A percentile compares a stretch with the other conserved stretches of the same genome.
Conservation (phyloP, 1,284 basidiomycete genomes). For the Cryptococcus maquisensis region DNA sequence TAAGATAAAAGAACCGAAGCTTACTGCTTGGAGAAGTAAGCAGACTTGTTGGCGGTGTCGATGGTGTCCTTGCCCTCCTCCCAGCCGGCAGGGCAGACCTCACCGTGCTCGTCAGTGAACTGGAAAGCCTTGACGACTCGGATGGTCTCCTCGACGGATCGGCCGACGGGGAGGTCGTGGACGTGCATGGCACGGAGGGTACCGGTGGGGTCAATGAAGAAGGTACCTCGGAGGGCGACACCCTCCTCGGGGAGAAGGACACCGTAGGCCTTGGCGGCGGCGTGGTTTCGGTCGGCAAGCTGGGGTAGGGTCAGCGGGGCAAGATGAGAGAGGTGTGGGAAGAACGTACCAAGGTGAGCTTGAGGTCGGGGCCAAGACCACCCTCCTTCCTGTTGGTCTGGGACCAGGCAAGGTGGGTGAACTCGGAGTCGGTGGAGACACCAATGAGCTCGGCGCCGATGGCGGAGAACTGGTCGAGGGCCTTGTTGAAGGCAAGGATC, state of each 20-base stretch:
- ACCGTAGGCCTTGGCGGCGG: slow-evolving; percentile 62
- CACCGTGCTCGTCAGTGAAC: slow-evolving; percentile 68
- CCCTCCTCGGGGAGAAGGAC: slow-evolving; percentile 81
- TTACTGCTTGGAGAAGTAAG: slow-evolving; percentile 62
- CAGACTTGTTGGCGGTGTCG: slow-evolving; percentile 56
- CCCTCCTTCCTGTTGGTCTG: slow-evolving; percentile 72
- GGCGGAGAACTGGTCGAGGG: slow-evolving; percentile 65
- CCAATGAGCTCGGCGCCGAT: slow-evolving; percentile 72
- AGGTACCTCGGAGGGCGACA: slow-evolving; percentile 76
- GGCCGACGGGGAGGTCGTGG: slow-evolving; percentile 84
- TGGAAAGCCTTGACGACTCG: slow-evolving; percentile 89
- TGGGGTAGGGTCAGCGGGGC: slow-evolving; percentile 19
- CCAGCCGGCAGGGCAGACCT: slow-evolving; percentile 89
- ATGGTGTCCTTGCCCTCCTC: slow-evolving; percentile 43
- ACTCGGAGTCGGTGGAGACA: slow-evolving; percentile 79
- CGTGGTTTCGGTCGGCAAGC: slow-evolving; percentile 49
- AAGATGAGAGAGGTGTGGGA: neutral
- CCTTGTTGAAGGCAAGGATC: slow-evolving; percentile 86
- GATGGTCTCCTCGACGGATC: slow-evolving; percentile 83
- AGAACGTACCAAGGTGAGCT: slow-evolving; percentile 41
- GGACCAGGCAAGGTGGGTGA: slow-evolving; percentile 82
- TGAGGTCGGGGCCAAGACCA: slow-evolving; percentile 79
- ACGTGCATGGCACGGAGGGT: slow-evolving; percentile 58
- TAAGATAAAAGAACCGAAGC: slow-evolving; percentile 7
- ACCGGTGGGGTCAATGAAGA: slow-evolving; percentile 86